Evolutionary conservation across 495 filamentous ascomycete genomes (phyloP).

Genomic region (Pseudomonodictys pantanalensis): DNA sequence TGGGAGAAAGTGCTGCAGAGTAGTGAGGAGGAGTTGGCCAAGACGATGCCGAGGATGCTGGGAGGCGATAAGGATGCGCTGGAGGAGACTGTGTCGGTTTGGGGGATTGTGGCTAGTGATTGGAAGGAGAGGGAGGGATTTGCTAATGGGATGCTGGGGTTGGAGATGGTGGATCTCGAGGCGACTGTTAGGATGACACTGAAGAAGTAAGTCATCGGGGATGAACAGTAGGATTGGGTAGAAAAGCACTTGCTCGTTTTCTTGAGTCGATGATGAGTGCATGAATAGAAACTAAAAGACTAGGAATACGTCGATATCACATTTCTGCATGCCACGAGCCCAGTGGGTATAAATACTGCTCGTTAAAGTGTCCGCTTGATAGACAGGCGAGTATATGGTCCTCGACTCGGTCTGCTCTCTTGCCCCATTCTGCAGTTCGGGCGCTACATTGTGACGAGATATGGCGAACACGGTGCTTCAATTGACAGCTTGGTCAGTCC

Average conservation of each 20-base stretch:
- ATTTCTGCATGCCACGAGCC: not conserved
- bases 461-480: too few species aligned
- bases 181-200: conserved; percentile 14
- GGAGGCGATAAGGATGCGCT: conserved; percentile 18
- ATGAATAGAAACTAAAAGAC: not conserved
- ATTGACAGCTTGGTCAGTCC: too few species aligned
- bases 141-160: conserved; percentile 27
- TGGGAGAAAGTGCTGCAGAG: conserved; percentile 17
- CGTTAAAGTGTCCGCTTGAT: too few species aligned
- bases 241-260: too few species aligned
- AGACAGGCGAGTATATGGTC: too few species aligned
- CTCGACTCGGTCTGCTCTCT: too few species aligned
- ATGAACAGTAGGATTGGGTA: not conserved
- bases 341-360: too few species aligned
- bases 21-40: conserved; percentile 13
- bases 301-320: not conserved
- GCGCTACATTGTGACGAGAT: too few species aligned
- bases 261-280: too few species aligned
- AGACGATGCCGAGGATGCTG: conserved; percentile 17
- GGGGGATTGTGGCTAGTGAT: conserved; percentile 25
- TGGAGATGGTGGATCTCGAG: conserved; percentile 25
- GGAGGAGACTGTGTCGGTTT: conserved; percentile 25
- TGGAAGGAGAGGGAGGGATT: conserved; percentile 25
- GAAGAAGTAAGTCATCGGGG: not conserved
- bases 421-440: too few species aligned